Base-by-base conservation (phyloP, 257 asterid species). In the Forsythia viridissima region DNA sequence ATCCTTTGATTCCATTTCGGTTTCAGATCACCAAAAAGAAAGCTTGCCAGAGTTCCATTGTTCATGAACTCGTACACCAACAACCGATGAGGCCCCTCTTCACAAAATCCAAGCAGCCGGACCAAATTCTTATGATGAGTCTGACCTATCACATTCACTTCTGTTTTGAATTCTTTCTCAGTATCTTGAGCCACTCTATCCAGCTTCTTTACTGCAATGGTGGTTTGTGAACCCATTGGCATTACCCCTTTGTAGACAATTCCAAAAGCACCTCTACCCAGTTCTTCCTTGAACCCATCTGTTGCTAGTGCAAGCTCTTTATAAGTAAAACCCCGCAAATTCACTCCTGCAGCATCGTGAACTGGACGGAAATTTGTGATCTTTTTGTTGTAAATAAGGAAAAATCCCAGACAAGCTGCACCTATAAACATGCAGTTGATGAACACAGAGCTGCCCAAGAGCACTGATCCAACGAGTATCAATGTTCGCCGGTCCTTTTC, bases 91-190 rank as follows among this genome's bases (percentile, higher is more conserved):
- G 84, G 48, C 44, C 89, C 93, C 66, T 89, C 91, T 3, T 86
- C 77, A 68, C 91, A 87, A 77, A 80, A 89, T 7, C 97, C 94
- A 3, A 92, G 74, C 40, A 92, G 75, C 0, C 82, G 81, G 37
- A 89, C 95, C 79, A 90, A 36, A 72, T 92, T 88, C 90, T 92
- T 92, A 82, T 92, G 93, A 78, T 88, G 91, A 8, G 89, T 92
- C 8, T 85, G 87, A 6, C 94, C 90, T 3, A 91, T 89, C 36
- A 75, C 85, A 1, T 84, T 75, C 15, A 91, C 88, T 77, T 91
- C 96, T 0, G 92, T 82, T 71, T 72, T 81, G 87, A 91, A 91
- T 82, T 91, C 96, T 41, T 88, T 90, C 15, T 91, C 96, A 0
- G 85, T 51, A 78, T 90, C 94, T 73, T 78, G 76, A 57, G 82